Evolutionary conservation across 306 rosid species (phyloP).

Genomic region (Rosa persica): DNA sequence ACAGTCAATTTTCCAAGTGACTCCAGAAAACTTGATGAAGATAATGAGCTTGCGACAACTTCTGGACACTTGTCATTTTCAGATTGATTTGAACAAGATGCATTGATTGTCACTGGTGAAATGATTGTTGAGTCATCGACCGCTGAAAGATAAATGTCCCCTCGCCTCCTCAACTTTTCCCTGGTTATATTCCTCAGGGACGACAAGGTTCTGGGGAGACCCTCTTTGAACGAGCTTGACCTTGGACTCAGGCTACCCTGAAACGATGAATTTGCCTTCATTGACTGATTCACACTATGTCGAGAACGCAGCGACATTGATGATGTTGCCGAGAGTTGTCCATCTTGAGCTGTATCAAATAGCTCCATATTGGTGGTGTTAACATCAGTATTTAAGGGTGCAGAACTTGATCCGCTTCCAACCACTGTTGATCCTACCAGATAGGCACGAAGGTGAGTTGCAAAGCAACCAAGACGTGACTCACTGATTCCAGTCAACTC

Average conservation of each 20-base stretch:
- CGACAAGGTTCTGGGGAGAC: constrained; percentile 56
- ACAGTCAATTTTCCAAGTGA: constrained; percentile 52
- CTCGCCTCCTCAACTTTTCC: constrained; percentile 69
- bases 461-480: constrained; percentile 86
- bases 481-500: constrained; percentile 91
- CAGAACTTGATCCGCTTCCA: constrained; percentile 36
- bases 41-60: constrained; percentile 30
- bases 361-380: constrained; percentile 28
- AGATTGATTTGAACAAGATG: constrained; percentile 29
- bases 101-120: constrained; percentile 33
- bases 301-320: constrained; percentile 70
- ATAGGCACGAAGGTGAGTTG: constrained; percentile 85
- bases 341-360: constrained; percentile 45
- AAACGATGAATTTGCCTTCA: constrained; percentile 55
- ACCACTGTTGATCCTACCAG: constrained; percentile 66
- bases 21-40: constrained; percentile 57
- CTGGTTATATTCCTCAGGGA: constrained; percentile 63
- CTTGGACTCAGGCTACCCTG: constrained; percentile 90
- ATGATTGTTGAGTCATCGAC: constrained; percentile 46
- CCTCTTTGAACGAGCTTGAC: constrained; percentile 87
- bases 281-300: constrained; percentile 51
- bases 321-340: constrained; percentile 38
- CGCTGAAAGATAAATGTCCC: constrained; percentile 44
- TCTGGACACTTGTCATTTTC: constrained; percentile 47
- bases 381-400: constrained; percentile 24